Evolutionary conservation across 176 grass and related monocot species (phyloP), one percentile per base, ranked within the genome.

Genomic region (Zoysia japonica): DNA sequence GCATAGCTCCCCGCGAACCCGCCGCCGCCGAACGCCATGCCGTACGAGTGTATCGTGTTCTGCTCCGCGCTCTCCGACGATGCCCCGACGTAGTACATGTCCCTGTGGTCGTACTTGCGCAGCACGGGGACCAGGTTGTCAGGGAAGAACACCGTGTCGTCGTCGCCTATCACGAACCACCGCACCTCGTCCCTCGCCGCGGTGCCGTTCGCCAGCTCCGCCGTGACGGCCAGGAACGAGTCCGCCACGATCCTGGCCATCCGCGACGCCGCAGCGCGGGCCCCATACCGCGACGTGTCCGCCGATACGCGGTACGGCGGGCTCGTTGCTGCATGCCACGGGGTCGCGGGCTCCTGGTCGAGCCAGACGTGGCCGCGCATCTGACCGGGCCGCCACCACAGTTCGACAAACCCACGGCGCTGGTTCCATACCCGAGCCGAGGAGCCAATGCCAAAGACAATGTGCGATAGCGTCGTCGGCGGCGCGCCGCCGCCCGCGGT

Each of bases 361-460:
- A 94, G 92, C 95, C 92, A 98, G 36, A 94, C 89, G 70, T 98
- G 89, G 7, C 92, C 95, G 16, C 92, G 84, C 61, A 76, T 92
- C 69, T 55, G 67, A 7, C 71, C 86, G 10, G 83, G 83, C 0
- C 76, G 86, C 94, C 91, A 97, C 94, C 94, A 97, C 17, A 97
- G 66, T 78, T 93, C 94, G 41, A 70, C 84, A 79, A 91, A 97
- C 14, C 84, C 84, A 19, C 84, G 84, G 12, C 89, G 86, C 66
- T 60, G 71, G 62, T 85, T 84, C 94, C 94, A 93, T n/a, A 84
- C 89, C 15, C n/a, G 49, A 10, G 54, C 88, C 49, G 94, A 93
- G 4, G 85, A 85, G 68, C 94, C 91, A 85, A 97, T 86, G 73
- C 85, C 89, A 72, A 97, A 97, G 45, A 92, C 91, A 70, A 97